A percentile compares a stretch with the other conserved stretches of the same genome.
phyloP scores from a whole-genome alignment of 2,329 filamentous ascomycete species.

The Diaporthe longicolla region DNA sequence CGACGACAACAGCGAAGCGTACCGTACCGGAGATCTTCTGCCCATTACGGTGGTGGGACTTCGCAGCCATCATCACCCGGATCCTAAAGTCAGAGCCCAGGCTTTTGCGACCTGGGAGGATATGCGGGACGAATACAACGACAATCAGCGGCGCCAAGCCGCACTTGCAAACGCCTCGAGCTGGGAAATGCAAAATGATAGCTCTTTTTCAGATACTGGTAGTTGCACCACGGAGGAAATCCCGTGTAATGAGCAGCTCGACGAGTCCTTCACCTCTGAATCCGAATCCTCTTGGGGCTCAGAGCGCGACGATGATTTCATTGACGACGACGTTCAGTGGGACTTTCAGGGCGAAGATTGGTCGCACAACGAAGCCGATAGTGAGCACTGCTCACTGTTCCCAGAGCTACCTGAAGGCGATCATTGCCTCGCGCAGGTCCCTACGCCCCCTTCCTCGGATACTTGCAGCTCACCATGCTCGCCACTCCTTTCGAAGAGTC shows the following conservation, averaged over 20 bases:
- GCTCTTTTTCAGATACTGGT: constrained; percentile 1
- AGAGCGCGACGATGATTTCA: not conserved
- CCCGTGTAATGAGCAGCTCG: not conserved
- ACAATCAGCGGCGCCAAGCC: not conserved
- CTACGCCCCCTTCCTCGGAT: constrained; percentile 10
- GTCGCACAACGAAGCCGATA: not conserved
- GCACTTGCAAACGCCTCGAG: not conserved
- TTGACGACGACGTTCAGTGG: not conserved
- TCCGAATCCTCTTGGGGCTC: not conserved
- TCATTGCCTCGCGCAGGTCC: not conserved
- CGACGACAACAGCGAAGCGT: not conserved
- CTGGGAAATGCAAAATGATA: constrained; percentile 14
- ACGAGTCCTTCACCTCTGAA: not conserved
- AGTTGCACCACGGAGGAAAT: not conserved
- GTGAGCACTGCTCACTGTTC: not conserved
- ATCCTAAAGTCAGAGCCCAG: not conserved
- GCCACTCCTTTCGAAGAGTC: not conserved
- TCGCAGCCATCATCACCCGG: constrained; percentile 30
- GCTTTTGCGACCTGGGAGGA: not conserved
- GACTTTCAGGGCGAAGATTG: not conserved
- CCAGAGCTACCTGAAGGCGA: not conserved
- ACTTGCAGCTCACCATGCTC: not conserved
- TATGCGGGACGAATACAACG: not conserved
- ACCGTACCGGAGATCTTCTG: not conserved
- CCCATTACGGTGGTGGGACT: constrained; percentile 15